Percentiles rank a stretch among this genome's conserved stretches.
Conservation (phyloP, 2,329 filamentous ascomycete species). For the Davidsoniella neocaledoniae region DNA sequence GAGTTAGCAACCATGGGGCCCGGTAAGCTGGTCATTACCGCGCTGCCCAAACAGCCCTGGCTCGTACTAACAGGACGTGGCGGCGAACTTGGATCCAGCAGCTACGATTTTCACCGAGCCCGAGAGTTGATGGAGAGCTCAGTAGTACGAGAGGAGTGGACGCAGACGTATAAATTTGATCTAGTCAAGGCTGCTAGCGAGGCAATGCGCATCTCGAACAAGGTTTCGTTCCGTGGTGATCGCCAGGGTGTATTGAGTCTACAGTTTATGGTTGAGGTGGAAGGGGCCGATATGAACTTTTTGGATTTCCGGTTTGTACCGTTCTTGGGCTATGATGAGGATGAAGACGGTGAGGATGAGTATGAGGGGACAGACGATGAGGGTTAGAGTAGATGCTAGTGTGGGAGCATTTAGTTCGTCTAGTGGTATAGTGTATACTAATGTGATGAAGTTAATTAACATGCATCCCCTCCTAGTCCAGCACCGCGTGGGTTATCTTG, state of each 20-base stretch:
- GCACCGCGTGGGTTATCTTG: too few relatives aligned
- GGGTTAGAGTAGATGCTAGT: constrained; percentile 7
- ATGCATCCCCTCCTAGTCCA: too few relatives aligned
- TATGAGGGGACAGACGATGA: constrained; percentile 19
- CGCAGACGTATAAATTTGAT: constrained; percentile 71
- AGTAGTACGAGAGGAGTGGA: constrained; percentile 40
- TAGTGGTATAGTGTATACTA: not conserved
- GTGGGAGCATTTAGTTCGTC: not conserved
- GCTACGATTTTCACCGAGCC: constrained; percentile 48
- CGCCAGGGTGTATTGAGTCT: constrained; percentile 78
- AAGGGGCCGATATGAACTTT: constrained; percentile 52
- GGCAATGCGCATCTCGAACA: constrained; percentile 85
- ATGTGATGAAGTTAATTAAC: not conserved
- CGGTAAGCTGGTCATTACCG: constrained; percentile 50
- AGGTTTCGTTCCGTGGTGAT: constrained; percentile 82
- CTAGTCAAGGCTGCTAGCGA: constrained; percentile 71
- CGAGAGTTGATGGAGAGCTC: constrained; percentile 60
- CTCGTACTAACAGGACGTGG: constrained; percentile 53
- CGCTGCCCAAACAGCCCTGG: constrained; percentile 47
- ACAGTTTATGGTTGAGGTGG: constrained; percentile 90
- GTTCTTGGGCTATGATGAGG: constrained; percentile 43
- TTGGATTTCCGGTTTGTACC: constrained; percentile 74
- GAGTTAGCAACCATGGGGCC: constrained; percentile 59
- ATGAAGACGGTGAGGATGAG: constrained; percentile 26
- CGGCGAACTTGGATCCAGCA: constrained; percentile 42